phyloP scores from a whole-genome alignment of 495 filamentous ascomycete genomes.

The Platismatia glauca region DNA sequence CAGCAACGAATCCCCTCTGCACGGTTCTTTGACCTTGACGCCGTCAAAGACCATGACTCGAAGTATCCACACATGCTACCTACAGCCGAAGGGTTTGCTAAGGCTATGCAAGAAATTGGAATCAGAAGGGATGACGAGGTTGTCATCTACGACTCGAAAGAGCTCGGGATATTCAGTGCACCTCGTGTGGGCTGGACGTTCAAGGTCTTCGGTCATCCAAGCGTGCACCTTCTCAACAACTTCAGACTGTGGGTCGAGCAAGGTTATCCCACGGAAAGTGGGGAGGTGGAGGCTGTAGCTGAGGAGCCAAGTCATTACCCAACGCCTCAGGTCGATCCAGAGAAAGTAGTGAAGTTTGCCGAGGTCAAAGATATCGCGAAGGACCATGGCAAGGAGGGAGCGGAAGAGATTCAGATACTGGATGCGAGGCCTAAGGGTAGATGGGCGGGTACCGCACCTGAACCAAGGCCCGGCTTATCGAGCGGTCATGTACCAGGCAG shows the following conservation, averaged over 20 bases:
- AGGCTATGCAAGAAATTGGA: slow-evolving; percentile 79
- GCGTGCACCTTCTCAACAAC: slow-evolving; percentile 87
- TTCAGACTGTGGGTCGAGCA: slow-evolving; percentile 83
- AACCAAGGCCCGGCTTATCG: slow-evolving; percentile 76
- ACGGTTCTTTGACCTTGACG: slow-evolving; percentile 96
- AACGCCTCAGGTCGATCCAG: slow-evolving; percentile 43
- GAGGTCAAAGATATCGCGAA: slow-evolving; percentile 68
- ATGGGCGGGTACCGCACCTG: slow-evolving; percentile 74
- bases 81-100: slow-evolving; percentile 64
- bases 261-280: slow-evolving; percentile 69
- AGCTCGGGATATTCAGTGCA: slow-evolving; percentile 87
- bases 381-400: slow-evolving; percentile 68
- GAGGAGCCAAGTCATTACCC: slow-evolving; percentile 45
- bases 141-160: slow-evolving; percentile 84
- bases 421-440: slow-evolving; percentile 77
- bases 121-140: slow-evolving; percentile 79
- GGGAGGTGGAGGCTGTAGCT: slow-evolving; percentile 51
- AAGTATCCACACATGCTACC: slow-evolving; percentile 98
- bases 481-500: slow-evolving; percentile 90
- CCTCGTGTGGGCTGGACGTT: slow-evolving; percentile 92
- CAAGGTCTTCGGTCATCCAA: slow-evolving; percentile 79
- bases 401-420: slow-evolving; percentile 74
- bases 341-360: slow-evolving; percentile 60
- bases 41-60: slow-evolving; percentile 73
- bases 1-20: slow-evolving; percentile 71